Evolutionary conservation across 805 yeast genomes (phyloP).

Genomic region (Phaffomyces opuntiae): DNA sequence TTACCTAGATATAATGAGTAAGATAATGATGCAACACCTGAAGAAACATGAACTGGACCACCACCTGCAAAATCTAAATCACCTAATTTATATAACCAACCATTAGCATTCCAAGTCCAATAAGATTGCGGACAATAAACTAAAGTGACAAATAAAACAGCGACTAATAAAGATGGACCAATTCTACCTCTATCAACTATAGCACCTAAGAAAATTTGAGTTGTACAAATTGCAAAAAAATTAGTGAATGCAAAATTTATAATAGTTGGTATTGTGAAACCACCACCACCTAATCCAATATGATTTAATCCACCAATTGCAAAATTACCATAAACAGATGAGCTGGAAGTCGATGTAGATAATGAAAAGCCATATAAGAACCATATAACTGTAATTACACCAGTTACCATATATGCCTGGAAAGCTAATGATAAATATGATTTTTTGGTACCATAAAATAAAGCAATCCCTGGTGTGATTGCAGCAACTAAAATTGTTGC

Average conservation of each 20-base stretch:
- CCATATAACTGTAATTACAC: constrained; percentile 81
- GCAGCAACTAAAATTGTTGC: constrained; percentile 42
- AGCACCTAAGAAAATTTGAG: constrained; percentile 87
- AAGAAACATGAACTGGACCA: constrained; percentile 91
- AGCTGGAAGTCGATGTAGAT: constrained; percentile 69
- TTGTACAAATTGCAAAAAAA: constrained; percentile 83
- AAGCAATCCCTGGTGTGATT: constrained; percentile 93
- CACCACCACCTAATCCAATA: constrained; percentile 30
- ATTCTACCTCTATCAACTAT: constrained; percentile 90
- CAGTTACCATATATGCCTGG: constrained; percentile 62
- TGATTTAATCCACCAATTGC: constrained; percentile 71
- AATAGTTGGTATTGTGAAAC: constrained; percentile 42
- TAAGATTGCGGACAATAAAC: constrained; percentile 91
- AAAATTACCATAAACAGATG: constrained; percentile 73
- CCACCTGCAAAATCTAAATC: constrained; percentile 98
- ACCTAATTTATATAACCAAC: constrained; percentile 93
- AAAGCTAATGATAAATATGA: constrained; percentile 75
- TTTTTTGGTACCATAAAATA: constrained; percentile 85
- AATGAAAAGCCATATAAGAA: constrained; percentile 94
- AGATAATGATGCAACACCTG: constrained; percentile 88
- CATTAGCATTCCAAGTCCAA: constrained; percentile 92
- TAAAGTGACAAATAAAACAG: constrained; percentile 80
- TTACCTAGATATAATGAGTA: constrained; percentile 75
- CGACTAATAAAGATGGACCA: constrained; percentile 70
- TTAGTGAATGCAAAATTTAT: constrained; percentile 73